Base-by-base conservation (phyloP, 1,139 yeast genomes). In the Meyerozyma carpophila region DNA sequence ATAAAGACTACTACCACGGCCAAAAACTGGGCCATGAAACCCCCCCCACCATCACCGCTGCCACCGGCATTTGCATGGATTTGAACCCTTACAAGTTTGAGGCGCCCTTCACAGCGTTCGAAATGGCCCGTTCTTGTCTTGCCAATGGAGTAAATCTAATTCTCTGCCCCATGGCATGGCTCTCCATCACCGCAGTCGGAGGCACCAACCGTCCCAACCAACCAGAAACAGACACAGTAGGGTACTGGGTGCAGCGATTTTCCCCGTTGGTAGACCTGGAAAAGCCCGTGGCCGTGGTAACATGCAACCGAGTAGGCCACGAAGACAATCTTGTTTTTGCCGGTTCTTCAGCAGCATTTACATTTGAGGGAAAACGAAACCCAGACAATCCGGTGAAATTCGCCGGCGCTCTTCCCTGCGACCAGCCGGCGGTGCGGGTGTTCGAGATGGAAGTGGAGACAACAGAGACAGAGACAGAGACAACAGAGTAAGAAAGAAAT, bases 21-120 rank as follows among this genome's bases (percentile, higher is more conserved):
- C 37, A 43, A 36, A 18, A 37, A 39, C 20, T 2, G 20, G n/a
- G 5, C 10, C 14, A 13, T 13, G 34, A 31, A 9, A 3, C 2
- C 3, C 18, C 9, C 2, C 34, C 34, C 10, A 16, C 14, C 3
- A 46, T 77, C 34, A 62, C 61, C 10, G 66, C 84, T 0, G 76
- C 81, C 38, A 71, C 90, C 45, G 97, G 96, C 0, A 89, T 91
- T n/a, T 91, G 97, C 60, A 91, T 90, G 98, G 98, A 90, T 61
- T 63, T 91, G 50, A 90, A 88, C 59, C 96, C 97, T 0, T 85
- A 87, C 60, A 75, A 85, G 57, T 91, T 90, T 59, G 71, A 77
- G 51, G 90, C 95, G 1, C 90, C 95, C 1, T 89, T 87, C 62
- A 71, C 75, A 37, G 73, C 70, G 31, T 89, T 76, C 58, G 97